These are phyloP conservation scores for Murraya paniculata DNA, from an alignment of 345 rosid genomes.

Conservation along the genomic window DNA sequence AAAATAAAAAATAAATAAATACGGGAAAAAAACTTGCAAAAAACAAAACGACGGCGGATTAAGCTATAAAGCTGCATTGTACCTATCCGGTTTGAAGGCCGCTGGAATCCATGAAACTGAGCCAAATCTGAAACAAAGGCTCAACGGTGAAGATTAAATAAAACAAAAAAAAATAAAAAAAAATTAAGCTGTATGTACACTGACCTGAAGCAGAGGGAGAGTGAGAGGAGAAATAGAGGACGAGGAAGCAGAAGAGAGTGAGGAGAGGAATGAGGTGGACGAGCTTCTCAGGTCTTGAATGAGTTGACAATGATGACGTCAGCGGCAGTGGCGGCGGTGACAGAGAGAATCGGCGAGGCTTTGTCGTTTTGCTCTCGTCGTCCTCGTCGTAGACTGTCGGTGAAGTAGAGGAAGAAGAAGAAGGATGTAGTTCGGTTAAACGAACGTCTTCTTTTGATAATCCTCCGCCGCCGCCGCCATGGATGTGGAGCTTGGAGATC, in stretches of 20 bases:
- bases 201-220: constrained; percentile 73
- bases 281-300: constrained; percentile 51
- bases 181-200: neutral
- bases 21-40: neutral
- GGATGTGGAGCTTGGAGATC: constrained; percentile 56
- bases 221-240: constrained; percentile 83
- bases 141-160: neutral
- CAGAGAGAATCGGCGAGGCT: constrained; percentile 54
- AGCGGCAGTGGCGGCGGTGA: constrained; percentile 23
- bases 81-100: constrained; percentile 48
- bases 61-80: constrained; percentile 36
- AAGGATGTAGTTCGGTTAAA: constrained; percentile 24
- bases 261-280: constrained; percentile 88
- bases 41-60: neutral
- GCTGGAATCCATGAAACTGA: constrained; percentile 64
- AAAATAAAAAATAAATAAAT: constrained; percentile 1
- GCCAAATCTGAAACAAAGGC: constrained; percentile 62
- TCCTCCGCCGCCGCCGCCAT: constrained; percentile 63
- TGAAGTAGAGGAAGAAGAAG: constrained; percentile 23
- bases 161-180: neutral
- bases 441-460: constrained; percentile 32
- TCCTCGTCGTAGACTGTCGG: constrained; percentile 30
- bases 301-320: constrained; percentile 30
- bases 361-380: constrained; percentile 48
- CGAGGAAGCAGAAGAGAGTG: constrained; percentile 70